These are phyloP conservation scores for Arabis alpina DNA, from an alignment of 345 rosid species.

Conservation along the genomic window DNA sequence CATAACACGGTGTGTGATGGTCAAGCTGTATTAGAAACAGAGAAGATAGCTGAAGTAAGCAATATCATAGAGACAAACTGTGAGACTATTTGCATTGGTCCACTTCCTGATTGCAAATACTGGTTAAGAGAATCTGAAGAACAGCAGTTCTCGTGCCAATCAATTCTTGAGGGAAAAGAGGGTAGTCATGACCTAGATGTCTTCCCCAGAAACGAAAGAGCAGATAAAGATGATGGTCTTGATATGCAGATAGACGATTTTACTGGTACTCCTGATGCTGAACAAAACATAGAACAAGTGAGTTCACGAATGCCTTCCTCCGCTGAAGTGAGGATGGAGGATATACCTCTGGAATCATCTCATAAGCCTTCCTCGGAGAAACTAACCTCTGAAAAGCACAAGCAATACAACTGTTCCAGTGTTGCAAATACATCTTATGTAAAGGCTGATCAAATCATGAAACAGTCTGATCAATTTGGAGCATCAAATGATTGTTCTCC, in stretches of 20 bases:
- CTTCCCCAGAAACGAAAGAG: constrained; percentile 30
- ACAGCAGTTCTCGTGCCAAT: constrained; percentile 33
- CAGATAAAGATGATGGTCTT: constrained; percentile 34
- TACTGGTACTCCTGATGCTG: constrained; percentile 21
- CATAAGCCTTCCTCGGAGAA: constrained; percentile 29
- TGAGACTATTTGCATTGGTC: constrained; percentile 31
- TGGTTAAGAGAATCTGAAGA: constrained; percentile 42
- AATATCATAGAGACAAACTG: constrained; percentile 26
- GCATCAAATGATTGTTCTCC: constrained; percentile 30
- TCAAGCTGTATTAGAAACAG: constrained; percentile 39
- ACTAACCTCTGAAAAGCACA: constrained; percentile 27
- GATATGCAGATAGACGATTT: constrained; percentile 30
- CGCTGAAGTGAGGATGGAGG: constrained; percentile 39
- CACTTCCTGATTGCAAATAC: constrained; percentile 27
- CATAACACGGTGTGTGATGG: constrained; percentile 40
- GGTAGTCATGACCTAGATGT: constrained; percentile 41
- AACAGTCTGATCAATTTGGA: constrained; percentile 39
- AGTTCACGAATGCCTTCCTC: constrained; percentile 33
- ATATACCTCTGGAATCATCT: constrained; percentile 34
- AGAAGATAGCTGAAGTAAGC: constrained; percentile 31
- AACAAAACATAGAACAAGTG: constrained; percentile 35
- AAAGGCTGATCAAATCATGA: constrained; percentile 28
- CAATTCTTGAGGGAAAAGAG: constrained; percentile 35
- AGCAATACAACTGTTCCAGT: constrained; percentile 30
- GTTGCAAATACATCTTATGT: constrained; percentile 24